phyloP scores from a whole-genome alignment of 1,139 yeast species.

The Saccharomycopsis hybrid region DNA sequence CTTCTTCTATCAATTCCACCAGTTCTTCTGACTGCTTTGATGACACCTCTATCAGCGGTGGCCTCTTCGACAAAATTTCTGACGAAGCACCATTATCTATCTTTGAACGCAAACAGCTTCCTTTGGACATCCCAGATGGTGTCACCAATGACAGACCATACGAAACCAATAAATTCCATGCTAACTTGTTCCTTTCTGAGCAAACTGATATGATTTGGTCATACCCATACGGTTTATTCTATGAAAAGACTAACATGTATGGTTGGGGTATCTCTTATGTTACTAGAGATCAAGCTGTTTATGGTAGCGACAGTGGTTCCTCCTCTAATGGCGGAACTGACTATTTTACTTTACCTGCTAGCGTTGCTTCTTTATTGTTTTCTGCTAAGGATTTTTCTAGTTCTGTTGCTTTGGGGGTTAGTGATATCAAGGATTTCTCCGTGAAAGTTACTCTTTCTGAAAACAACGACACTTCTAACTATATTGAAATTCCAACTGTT shows the following conservation, averaged over 20 bases:
- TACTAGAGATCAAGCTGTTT: conserved; percentile 39
- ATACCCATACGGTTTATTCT: conserved; percentile 61
- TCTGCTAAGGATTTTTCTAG: conserved; percentile 46
- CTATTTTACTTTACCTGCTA: conserved; percentile 51
- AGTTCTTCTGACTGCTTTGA: conserved; percentile 3
- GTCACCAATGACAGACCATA: conserved; percentile 42
- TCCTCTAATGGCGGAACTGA: conserved; percentile 26
- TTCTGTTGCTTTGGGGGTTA: conserved; percentile 36
- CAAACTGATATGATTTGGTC: conserved; percentile 47
- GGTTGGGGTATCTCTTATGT: conserved; percentile 62
- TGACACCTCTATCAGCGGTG: conserved; percentile 25
- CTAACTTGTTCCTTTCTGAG: conserved; percentile 49
- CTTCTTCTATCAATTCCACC: neutral
- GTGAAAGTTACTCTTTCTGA: conserved; percentile 43
- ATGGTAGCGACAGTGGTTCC: conserved; percentile 30
- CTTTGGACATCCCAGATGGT: conserved; percentile 42
- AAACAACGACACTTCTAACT: conserved; percentile 23
- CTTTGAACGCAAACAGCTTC: conserved; percentile 42
- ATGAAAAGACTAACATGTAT: conserved; percentile 36
- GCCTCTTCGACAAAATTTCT: conserved; percentile 45
- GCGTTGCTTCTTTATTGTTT: conserved; percentile 45
- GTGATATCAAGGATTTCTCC: conserved; percentile 52
- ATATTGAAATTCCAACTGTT: conserved; percentile 37
- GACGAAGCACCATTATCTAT: conserved; percentile 43
- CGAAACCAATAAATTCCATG: conserved; percentile 68